Conservation (phyloP, 768 basidiomycete genomes). For the Gymnopilus junonius region DNA sequence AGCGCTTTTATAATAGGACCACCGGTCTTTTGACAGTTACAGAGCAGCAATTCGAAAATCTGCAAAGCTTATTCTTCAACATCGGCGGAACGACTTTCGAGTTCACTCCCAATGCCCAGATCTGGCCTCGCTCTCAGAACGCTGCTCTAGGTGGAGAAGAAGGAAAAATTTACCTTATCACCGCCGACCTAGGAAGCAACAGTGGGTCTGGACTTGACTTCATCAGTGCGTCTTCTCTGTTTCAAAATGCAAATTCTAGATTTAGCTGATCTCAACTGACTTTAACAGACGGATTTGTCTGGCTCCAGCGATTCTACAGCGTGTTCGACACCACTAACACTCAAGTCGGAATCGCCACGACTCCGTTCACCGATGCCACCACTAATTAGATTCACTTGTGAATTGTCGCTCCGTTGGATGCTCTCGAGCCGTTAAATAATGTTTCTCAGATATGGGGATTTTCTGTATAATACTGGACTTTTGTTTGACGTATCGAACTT, state of each 20-base stretch:
- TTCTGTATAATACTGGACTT: neutral
- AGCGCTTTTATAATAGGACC: slow-evolving; percentile 29
- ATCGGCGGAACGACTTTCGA: slow-evolving; percentile 56
- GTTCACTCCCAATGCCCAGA: slow-evolving; percentile 63
- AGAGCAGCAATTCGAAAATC: slow-evolving; percentile 45
- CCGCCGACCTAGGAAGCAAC: slow-evolving; percentile 49
- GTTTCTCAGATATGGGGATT: neutral
- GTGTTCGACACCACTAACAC: slow-evolving; percentile 50
- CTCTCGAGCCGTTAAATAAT: neutral
- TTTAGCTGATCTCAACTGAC: neutral
- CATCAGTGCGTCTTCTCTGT: slow-evolving; percentile 45
- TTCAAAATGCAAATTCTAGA: neutral
- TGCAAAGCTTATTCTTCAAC: slow-evolving; percentile 56
- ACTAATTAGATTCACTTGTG: slow-evolving; percentile 32
- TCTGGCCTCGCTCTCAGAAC: slow-evolving; percentile 65
- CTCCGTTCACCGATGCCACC: slow-evolving; percentile 36
- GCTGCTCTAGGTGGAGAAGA: slow-evolving; percentile 52
- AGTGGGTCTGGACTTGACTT: slow-evolving; percentile 64
- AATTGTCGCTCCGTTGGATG: neutral
- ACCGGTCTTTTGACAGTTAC: slow-evolving; percentile 64
- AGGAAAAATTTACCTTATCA: slow-evolving; percentile 57
- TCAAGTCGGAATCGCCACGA: slow-evolving; percentile 43
- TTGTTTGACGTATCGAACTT: neutral
- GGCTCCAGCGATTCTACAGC: slow-evolving; percentile 66
- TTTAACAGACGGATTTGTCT: slow-evolving; percentile 54